A percentile compares a stretch with the other conserved stretches of the same genome.
Conservation (phyloP, 2,329 filamentous ascomycete species). For the Tetracladium maxilliforme region DNA sequence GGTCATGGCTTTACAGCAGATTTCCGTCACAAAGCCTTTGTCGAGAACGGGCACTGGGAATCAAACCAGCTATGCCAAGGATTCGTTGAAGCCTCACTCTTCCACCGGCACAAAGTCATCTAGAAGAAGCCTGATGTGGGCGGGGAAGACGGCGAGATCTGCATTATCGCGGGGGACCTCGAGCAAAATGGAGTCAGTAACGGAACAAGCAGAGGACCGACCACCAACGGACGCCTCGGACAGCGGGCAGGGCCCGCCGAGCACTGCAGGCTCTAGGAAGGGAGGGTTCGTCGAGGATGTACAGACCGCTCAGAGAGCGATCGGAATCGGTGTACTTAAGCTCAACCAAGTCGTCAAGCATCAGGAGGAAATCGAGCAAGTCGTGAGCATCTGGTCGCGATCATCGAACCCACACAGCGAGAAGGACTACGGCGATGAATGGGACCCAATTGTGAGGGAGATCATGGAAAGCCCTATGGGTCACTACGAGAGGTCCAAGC, state of each 20-base stretch:
- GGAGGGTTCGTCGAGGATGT: too few relatives aligned
- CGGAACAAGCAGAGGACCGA: too few relatives aligned
- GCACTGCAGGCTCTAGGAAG: too few relatives aligned
- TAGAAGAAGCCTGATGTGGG: constrained; percentile 57
- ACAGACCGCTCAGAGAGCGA: too few relatives aligned
- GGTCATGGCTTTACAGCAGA: constrained; percentile 46
- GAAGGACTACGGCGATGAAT: constrained; percentile 46
- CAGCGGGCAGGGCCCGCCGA: too few relatives aligned
- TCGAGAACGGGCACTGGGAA: too few relatives aligned
- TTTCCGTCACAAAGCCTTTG: constrained; percentile 20
- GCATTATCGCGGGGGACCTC: constrained; percentile 42
- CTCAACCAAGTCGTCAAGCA: constrained; percentile 63
- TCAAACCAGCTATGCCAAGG: too few relatives aligned
- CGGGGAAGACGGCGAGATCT: constrained; percentile 38
- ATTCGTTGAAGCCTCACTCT: too few relatives aligned
- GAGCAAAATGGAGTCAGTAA: too few relatives aligned
- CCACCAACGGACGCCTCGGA: too few relatives aligned
- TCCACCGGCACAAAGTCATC: too few relatives aligned
- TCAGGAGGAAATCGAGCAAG: constrained; percentile 57
- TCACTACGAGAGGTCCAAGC: constrained; percentile 56
- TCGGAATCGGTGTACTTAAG: constrained; percentile 66
- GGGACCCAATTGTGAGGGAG: constrained; percentile 58
- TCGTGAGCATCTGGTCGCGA: constrained; percentile 65
- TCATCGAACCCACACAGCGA: constrained; percentile 22
- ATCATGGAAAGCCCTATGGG: constrained; percentile 62